Evolutionary conservation across 306 rosid genomes (phyloP).

Genomic region (Lithocarpus polystachyus): DNA sequence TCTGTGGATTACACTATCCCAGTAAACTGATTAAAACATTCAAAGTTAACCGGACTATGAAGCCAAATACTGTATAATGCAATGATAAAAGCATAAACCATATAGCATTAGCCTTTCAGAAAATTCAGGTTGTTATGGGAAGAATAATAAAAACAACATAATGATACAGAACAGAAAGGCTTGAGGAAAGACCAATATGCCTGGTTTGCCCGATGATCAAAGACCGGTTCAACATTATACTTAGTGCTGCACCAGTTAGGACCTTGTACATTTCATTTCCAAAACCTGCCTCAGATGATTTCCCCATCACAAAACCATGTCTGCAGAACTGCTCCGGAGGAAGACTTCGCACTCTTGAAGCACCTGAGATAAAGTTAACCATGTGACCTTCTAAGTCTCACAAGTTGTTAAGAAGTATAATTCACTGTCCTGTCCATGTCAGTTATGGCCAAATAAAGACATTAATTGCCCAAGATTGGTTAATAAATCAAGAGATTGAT

Average conservation of each 20-base stretch:
- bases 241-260: slow-evolving; percentile 78
- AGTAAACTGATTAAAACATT: neutral
- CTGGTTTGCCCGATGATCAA: slow-evolving; percentile 99
- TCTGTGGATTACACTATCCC: neutral
- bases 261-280: slow-evolving; percentile 99
- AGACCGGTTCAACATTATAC: slow-evolving; percentile 93
- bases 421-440: no score
- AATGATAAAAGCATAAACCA: neutral
- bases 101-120: neutral
- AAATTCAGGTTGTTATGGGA: neutral
- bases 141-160: neutral
- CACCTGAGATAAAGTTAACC: slow-evolving; percentile 57
- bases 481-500: no score
- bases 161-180: slow-evolving; percentile 57
- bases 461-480: no score
- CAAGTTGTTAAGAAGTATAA: neutral
- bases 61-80: neutral
- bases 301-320: slow-evolving; percentile 88
- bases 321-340: slow-evolving; percentile 77
- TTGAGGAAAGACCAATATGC: slow-evolving; percentile 96
- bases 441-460: no score
- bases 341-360: slow-evolving; percentile 61
- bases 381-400: slow-evolving; percentile 23
- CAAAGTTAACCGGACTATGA: neutral
- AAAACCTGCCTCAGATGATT: slow-evolving; percentile 91